Percentiles rank a stretch among this genome's conserved stretches.
Conservation (phyloP, 2,329 filamentous ascomycete species). For the Trichoderma pleuroti region DNA sequence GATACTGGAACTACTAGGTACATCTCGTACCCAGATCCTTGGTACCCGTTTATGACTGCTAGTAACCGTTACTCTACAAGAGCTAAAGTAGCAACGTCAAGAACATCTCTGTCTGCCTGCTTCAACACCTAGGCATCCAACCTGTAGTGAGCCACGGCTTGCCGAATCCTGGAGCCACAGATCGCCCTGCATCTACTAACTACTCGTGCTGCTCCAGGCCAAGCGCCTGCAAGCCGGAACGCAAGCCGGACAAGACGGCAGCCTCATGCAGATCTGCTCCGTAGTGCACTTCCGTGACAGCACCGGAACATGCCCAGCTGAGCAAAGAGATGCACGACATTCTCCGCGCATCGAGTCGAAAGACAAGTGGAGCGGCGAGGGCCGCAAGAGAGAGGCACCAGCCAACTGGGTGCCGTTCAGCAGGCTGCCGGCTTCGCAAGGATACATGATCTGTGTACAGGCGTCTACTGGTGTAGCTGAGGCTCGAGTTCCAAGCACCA, state of each 20-base stretch:
- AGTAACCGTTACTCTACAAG: not conserved
- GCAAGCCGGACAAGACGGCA: not conserved
- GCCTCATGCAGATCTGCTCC: constrained; percentile 6
- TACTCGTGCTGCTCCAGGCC: not conserved
- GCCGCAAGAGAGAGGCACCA: not conserved
- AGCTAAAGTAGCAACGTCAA: not conserved
- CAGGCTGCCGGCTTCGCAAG: not conserved
- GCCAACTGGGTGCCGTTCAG: not conserved
- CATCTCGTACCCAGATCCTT: not conserved
- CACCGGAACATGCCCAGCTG: not conserved
- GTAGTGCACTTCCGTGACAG: not conserved
- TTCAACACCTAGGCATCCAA: not conserved
- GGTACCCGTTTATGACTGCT: not conserved
- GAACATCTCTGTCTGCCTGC: not conserved
- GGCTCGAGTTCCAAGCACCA: not conserved
- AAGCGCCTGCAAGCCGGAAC: not conserved
- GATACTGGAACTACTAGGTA: not conserved
- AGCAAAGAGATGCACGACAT: constrained; percentile 2
- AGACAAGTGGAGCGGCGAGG: not conserved
- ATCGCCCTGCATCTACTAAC: not conserved
- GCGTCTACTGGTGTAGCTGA: not conserved
- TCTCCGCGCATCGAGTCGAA: not conserved
- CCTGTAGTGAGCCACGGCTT: not conserved
- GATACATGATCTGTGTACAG: not conserved
- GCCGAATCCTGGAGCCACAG: not conserved